Evolutionary conservation across 441 rosid species (phyloP), one percentile per base, ranked within the genome.

Genomic region (Erodium chrysanthum): DNA sequence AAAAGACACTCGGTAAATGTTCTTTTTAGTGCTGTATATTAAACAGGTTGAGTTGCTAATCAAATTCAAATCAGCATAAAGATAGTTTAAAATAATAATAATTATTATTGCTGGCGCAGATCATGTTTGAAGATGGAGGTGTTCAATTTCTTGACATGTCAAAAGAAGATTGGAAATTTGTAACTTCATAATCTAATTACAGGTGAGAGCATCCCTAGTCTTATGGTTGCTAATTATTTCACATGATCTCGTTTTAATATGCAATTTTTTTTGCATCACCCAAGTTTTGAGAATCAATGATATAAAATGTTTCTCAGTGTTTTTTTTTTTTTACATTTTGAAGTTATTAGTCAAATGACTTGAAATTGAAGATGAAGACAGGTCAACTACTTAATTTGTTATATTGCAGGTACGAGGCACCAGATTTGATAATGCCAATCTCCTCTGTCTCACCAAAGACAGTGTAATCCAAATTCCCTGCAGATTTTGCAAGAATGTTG

Each of bases 61-160:
- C 23, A 18, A 5, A 44, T 20, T 52, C 23, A 18, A 5, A 44
- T 20, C 23, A 17, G 60, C 60, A 52, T 6, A 52, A 52, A 68
- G 56, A 70, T 66, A 66, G 64, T 22, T 14, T 35, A 1, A 52
- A 20, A 44, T 17, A 18, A 18, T 0, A 44, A 56, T 14, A 40
- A 27, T 56, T 40, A 63, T 9, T 64, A 0, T 15, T 65, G 8
- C 68, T 70, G 71, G 40, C 7, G 10, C 83, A 90, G 93, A 70
- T 88, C 73, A 77, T 82, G 88, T 87, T 86, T 78, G 97, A 92
- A 68, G 89, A 87, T 76, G 92, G 96, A 42, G 71, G 8, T 14
- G 70, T 74, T 2, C 86, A 86, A 78, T 76, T 78, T 69, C 59
- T 90, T 33, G 90, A 92, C 76, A 78, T 92, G 91, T 78, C 88